Evolutionary conservation across 305 asterid genomes (phyloP), one percentile per base, ranked within the genome.

Genomic region (Fraxinus xanthoxyloides): DNA sequence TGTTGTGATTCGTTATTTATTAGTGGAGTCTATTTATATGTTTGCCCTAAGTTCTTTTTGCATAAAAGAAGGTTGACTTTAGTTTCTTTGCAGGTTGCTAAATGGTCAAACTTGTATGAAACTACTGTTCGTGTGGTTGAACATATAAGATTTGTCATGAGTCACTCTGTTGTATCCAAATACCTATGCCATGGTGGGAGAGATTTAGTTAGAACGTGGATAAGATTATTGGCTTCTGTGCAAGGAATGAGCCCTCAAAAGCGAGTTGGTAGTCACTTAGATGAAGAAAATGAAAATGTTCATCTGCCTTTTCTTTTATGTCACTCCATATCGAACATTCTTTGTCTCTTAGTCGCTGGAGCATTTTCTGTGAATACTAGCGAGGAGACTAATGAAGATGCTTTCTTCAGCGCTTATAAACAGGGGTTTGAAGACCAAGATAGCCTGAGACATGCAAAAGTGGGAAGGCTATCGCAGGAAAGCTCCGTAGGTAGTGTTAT

Each of bases 181-280:
- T 93, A 91, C 77, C 87, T 96, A 82, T 91, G 94, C 85, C 89
- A 35, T 82, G 90, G 88, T 28, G 86, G 97, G 84, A 94, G 93
- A 76, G 98, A 97, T 85, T 85, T 97, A 85, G 85, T 87, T 75
- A 90, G 92, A 86, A 85, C 82, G 73, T 97, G 98, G 99, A 92
- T 97, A 97, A 88, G 82, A 84, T 92, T 94, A 79, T 83, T 97
- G 92, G 87, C 94, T 81, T 94, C 88, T 86, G 95, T 97, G 81
- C 99, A 97, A 92, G 98, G 99, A 86, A 93, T 93, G 97, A 89
- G 88, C 88, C 90, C 98, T 70, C 95, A 89, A 81, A 97, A 92
- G 92, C 90, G 98, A 85, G 91, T 90, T 61, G 91, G 98, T 83
- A 92, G 90, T 82, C 94, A 91, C 86, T 81, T 89, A 75, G 99